phyloP scores from a whole-genome alignment of 306 rosid genomes.

The Ormosia emarginata region DNA sequence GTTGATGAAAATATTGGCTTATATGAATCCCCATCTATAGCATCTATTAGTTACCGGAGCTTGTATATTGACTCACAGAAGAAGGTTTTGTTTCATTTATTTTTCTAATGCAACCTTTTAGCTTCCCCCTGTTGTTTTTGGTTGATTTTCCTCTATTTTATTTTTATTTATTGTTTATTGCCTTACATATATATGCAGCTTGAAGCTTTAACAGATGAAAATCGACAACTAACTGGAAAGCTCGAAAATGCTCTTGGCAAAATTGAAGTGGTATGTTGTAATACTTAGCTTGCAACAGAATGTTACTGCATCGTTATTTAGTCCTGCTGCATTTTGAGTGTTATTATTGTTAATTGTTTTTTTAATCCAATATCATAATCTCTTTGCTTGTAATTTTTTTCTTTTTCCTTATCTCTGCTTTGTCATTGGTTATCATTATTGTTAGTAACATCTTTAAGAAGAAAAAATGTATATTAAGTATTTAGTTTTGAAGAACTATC shows the following conservation, averaged over 20 bases:
- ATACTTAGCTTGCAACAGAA: not conserved
- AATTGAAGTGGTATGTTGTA: conserved; percentile 61
- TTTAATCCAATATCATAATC: not conserved
- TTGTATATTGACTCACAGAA: conserved; percentile 56
- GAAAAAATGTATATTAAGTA: not conserved
- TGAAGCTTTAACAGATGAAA: conserved; percentile 48
- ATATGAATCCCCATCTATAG: conserved; percentile 23
- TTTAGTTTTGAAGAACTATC: not conserved
- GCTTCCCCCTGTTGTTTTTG: not conserved
- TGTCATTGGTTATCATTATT: not conserved
- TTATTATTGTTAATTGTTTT: not conserved
- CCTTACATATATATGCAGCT: conserved; percentile 38
- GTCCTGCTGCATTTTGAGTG: not conserved
- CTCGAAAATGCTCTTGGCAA: conserved; percentile 52
- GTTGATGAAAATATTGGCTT: conserved; percentile 9
- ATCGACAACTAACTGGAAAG: conserved; percentile 41
- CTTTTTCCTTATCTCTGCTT: not conserved
- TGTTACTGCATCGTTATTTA: not conserved
- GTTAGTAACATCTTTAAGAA: not conserved
- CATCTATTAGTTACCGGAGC: conserved; percentile 26
- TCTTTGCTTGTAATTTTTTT: not conserved
- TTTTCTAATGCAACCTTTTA: not conserved
- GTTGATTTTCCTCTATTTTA: not conserved
- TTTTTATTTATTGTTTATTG: not conserved
- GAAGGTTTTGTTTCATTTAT: conserved; percentile 40